Base-by-base conservation (phyloP, 2,329 filamentous ascomycete genomes). In the Madurella mycetomatis region DNA sequence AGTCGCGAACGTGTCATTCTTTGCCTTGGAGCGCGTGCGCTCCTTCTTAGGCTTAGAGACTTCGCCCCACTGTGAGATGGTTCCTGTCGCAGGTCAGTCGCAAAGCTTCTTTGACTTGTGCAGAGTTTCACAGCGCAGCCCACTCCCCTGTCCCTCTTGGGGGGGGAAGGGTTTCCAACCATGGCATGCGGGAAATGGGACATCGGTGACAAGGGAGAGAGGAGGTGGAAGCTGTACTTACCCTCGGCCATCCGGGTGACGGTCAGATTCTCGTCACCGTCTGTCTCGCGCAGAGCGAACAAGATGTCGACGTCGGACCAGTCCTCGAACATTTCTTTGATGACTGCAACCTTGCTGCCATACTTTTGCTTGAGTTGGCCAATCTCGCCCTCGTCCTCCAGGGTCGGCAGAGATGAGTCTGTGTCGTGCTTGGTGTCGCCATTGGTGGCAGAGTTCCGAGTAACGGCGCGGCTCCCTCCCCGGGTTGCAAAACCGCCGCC, bases 281-380 rank as follows among this genome's bases (percentile, higher is more conserved):
- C 82, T 53, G 86, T 87, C 77, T 99, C 94, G 72, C 95, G 85
- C 56, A 99, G 80, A 59, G 92, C 92, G 71, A 94, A 94, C 61
- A 97, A 84, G 60, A 97, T 84, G 72, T 97, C 92, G 72, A 92
- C 90, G 68, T 96, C 90, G 65, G 91, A 92, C 94, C 92, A 97
- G 73, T 91, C 87, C 56, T 90, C 85, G 77, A 96, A 96, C 76
- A 97, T 86, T 72, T 96, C 92, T 76, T 90, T 91, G 70, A 99
- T 85, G 66, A 86, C 84, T 59, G 79, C 79, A 65, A 96, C 82
- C 76, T 92, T 89, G 67, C 78, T 77, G 67, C 87, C 82, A 70
- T 95, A 94, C 72, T 89, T 85, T 79, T 90, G 91, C 82, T 95
- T 95, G 70, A 97, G 84, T 74, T 95, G 85, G 69, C 87, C 89